These are phyloP conservation scores for Mycena chlorophos DNA, from an alignment of 768 basidiomycete species.

Conservation along the genomic window DNA sequence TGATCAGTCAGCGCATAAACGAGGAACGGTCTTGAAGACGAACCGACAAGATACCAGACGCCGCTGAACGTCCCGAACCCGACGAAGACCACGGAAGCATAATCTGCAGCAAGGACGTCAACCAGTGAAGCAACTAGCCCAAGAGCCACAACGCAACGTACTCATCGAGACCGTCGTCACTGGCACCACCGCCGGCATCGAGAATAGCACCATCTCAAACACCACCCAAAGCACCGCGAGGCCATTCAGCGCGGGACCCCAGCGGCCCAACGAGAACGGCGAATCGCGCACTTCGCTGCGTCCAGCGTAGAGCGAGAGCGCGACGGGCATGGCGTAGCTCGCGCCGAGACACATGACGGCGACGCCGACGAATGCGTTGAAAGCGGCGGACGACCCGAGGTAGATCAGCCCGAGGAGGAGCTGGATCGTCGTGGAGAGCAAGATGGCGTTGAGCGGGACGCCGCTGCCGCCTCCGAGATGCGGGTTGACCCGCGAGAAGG, in stretches of 20 bases:
- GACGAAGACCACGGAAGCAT: slow-evolving; percentile 66
- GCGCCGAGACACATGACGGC: slow-evolving; percentile 65
- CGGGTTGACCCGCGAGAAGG: slow-evolving; percentile 49
- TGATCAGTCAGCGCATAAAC: background rate
- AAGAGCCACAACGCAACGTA: slow-evolving; percentile 21
- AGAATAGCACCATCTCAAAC: slow-evolving; percentile 66
- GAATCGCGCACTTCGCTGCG: slow-evolving; percentile 49
- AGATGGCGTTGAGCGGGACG: slow-evolving; percentile 60
- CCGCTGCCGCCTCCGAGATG: slow-evolving; percentile 36
- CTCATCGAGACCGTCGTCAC: slow-evolving; percentile 54
- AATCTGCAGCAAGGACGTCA: slow-evolving; percentile 42
- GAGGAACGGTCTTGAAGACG: slow-evolving; percentile 22
- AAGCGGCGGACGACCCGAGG: slow-evolving; percentile 61
- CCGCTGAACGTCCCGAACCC: slow-evolving; percentile 60
- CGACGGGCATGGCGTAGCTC: slow-evolving; percentile 64
- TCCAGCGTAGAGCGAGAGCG: slow-evolving; percentile 48
- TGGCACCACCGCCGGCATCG: slow-evolving; percentile 65
- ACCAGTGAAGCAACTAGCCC: background rate
- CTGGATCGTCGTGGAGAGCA: slow-evolving; percentile 59
- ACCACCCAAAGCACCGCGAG: slow-evolving; percentile 58
- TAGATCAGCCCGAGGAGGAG: slow-evolving; percentile 62
- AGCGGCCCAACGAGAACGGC: slow-evolving; percentile 49
- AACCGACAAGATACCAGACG: slow-evolving; percentile 61
- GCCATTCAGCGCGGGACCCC: slow-evolving; percentile 48
- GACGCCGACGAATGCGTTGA: slow-evolving; percentile 69